Conservation (phyloP, 345 rosid species). For the Citrus glauca region DNA sequence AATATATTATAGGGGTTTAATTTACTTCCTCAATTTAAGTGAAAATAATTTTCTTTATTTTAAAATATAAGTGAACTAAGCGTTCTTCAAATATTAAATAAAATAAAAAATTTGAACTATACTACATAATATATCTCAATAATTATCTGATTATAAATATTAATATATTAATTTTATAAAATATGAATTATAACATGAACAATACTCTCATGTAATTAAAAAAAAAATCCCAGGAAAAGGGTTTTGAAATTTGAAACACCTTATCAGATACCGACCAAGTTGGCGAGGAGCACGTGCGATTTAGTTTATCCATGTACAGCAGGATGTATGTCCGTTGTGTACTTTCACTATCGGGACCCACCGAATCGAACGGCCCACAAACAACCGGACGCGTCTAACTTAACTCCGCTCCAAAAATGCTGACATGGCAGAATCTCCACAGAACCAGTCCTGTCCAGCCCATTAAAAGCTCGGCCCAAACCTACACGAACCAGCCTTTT, state of each 20-base stretch:
- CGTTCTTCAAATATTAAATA: fast-evolving
- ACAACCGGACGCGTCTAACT: neutral
- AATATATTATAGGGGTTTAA: fast-evolving
- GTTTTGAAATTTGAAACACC: too few species aligned
- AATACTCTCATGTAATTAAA: too few species aligned
- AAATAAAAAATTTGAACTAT: fast-evolving
- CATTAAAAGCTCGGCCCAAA: neutral
- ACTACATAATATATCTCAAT: too few species aligned
- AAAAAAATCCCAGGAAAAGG: too few species aligned
- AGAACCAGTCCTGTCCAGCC: neutral
- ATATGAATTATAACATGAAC: fast-evolving
- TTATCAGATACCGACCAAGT: too few species aligned
- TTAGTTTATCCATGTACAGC: neutral
- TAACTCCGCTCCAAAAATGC: neutral
- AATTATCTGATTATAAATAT: too few species aligned
- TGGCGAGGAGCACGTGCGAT: neutral
- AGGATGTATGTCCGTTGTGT: neutral
- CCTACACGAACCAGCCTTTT: neutral
- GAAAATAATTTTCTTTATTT: fast-evolving
- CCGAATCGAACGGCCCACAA: neutral
- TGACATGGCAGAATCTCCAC: neutral
- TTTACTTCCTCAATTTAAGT: too few species aligned
- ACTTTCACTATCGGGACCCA: neutral
- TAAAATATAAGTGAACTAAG: fast-evolving
- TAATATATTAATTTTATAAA: too few species aligned